Conservation (phyloP, 768 basidiomycete genomes). For the Leccinellum rugosiceps region DNA sequence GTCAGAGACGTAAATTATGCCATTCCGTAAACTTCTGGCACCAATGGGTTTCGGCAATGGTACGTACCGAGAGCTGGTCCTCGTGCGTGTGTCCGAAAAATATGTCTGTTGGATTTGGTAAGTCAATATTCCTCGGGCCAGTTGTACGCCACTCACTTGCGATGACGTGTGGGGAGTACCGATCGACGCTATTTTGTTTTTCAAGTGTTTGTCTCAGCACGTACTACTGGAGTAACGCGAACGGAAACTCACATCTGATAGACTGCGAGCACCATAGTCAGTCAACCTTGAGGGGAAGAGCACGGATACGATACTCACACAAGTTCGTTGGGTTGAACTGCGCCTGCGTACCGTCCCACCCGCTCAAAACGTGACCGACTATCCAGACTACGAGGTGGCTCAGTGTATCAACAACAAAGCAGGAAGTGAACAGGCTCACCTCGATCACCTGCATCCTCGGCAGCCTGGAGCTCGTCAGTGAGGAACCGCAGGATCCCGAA, state of each 20-base stretch:
- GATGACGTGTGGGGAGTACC: not conserved
- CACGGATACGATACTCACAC: constrained; percentile 29
- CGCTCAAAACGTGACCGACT: constrained; percentile 47
- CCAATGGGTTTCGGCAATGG: not conserved
- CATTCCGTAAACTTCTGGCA: not conserved
- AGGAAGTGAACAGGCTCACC: constrained; percentile 24
- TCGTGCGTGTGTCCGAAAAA: constrained; percentile 76
- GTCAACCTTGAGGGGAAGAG: not conserved
- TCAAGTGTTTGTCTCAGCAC: not conserved
- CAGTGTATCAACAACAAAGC: not conserved
- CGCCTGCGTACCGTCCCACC: constrained; percentile 43
- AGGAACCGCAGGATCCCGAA: constrained; percentile 50
- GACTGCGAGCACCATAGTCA: constrained; percentile 26
- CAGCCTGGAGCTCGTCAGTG: constrained; percentile 51
- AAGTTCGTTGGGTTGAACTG: constrained; percentile 43
- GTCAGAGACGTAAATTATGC: not conserved
- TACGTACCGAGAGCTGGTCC: constrained; percentile 56
- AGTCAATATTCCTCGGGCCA: not conserved
- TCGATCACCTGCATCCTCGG: constrained; percentile 46
- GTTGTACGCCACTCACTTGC: constrained; percentile 26
- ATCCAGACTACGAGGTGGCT: constrained; percentile 40
- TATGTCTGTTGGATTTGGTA: constrained; percentile 40
- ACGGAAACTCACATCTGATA: constrained; percentile 40
- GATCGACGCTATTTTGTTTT: constrained; percentile 27
- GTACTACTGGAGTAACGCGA: not conserved